These are phyloP conservation scores for Alternaria viburni DNA, from an alignment of 2,329 filamentous ascomycete genomes.

Conservation along the genomic window DNA sequence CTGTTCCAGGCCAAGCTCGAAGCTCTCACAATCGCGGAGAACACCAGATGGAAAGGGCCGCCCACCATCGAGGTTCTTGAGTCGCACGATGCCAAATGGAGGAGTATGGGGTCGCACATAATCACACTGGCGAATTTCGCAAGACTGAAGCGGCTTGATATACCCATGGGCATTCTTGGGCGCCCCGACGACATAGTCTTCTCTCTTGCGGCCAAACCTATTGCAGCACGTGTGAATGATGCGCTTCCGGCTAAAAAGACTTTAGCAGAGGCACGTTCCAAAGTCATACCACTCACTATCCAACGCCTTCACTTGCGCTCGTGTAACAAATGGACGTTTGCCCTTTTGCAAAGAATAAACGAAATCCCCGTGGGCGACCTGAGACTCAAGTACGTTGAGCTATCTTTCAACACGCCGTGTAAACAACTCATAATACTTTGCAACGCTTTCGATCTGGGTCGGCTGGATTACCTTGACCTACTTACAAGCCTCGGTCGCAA, in stretches of 20 bases:
- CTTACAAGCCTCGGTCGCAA: conserved; percentile 2
- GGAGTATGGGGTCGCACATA: conserved; percentile 18
- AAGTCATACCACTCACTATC: conserved; percentile 12
- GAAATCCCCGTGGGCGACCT: neutral
- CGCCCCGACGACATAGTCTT: conserved; percentile 10
- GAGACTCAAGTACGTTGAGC: conserved; percentile 14
- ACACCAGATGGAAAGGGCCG: conserved; percentile 14
- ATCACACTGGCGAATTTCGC: conserved; percentile 14
- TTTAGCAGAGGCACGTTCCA: neutral
- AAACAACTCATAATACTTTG: conserved; percentile 15
- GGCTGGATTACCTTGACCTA: conserved; percentile 2
- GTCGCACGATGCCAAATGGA: conserved; percentile 6
- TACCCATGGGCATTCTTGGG: conserved; percentile 14
- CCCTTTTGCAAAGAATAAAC: conserved; percentile 12
- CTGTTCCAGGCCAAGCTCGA: conserved; percentile 14
- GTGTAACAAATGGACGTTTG: conserved; percentile 15
- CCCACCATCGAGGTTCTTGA: conserved; percentile 13
- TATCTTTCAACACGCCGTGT: conserved; percentile 15
- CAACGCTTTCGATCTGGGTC: neutral
- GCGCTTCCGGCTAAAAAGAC: neutral
- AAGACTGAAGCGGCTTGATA: conserved; percentile 10
- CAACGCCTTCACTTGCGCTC: conserved; percentile 10
- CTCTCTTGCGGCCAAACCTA: neutral
- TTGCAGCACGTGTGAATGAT: neutral
- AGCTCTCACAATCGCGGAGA: conserved; percentile 16